Evolutionary conservation across 2,329 filamentous ascomycete species (phyloP).

Genomic region (Aspergillus uvarum): DNA sequence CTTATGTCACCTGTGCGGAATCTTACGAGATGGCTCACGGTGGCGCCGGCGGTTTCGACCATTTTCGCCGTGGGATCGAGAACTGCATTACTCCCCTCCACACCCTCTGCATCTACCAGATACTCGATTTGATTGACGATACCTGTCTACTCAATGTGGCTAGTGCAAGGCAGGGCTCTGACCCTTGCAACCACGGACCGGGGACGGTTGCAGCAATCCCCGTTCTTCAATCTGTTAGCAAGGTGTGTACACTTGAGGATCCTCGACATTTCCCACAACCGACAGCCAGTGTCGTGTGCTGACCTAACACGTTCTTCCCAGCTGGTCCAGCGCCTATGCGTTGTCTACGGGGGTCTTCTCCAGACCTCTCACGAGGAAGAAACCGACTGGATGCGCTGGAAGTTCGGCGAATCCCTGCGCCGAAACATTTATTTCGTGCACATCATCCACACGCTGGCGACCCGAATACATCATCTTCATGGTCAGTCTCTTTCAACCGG

Average conservation of each 20-base stretch:
- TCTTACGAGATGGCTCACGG: constrained; percentile 16
- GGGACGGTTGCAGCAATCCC: neutral
- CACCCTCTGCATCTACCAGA: constrained; percentile 20
- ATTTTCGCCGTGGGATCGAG: constrained; percentile 12
- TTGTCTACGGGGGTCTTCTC: constrained; percentile 9
- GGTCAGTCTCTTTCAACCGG: neutral
- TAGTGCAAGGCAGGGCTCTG: neutral
- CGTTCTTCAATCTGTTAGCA: neutral
- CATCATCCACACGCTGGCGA: constrained; percentile 15
- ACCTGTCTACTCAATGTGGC: constrained; percentile 2
- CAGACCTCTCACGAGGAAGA: constrained; percentile 12
- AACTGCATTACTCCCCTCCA: constrained; percentile 18
- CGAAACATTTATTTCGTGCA: constrained; percentile 20
- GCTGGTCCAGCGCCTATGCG: constrained; percentile 17
- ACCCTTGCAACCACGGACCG: neutral
- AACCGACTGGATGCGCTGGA: constrained; percentile 19
- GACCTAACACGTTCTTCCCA: neutral
- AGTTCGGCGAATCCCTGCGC: constrained; percentile 18
- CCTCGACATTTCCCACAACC: no score
- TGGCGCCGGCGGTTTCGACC: constrained; percentile 14
- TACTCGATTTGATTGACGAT: constrained; percentile 17
- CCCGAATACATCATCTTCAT: neutral
- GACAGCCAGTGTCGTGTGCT: neutral
- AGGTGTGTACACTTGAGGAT: neutral
- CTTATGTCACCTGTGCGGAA: constrained; percentile 11